Evolutionary conservation across 139 green algal species (phyloP).

Genomic region (Chlorella sp.): DNA sequence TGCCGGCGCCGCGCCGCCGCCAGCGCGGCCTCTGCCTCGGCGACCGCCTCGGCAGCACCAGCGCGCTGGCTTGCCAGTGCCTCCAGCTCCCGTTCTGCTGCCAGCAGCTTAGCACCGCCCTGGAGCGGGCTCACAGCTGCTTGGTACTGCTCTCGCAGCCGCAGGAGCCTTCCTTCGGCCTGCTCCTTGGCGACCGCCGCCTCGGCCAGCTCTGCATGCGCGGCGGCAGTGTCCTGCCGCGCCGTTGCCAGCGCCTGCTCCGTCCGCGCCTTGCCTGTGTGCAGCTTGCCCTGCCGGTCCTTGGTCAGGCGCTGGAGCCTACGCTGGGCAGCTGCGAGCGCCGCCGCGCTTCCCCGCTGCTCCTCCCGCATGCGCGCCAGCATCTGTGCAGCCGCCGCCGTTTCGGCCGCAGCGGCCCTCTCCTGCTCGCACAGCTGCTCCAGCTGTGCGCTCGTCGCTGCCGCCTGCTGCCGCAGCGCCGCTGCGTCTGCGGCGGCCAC

Average conservation of each 20-base stretch:
- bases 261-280: neutral
- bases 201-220: neutral
- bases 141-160: neutral
- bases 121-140: neutral
- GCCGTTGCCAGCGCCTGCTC: neutral
- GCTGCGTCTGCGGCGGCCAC: neutral
- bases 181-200: neutral
- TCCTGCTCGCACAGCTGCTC: slow-evolving; percentile 29
- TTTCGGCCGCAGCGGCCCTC: slow-evolving; percentile 11
- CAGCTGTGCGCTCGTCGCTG: neutral
- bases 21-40: neutral
- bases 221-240: no score
- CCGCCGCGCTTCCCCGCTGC: slow-evolving; percentile 19
- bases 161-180: no score
- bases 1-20: neutral
- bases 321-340: no score
- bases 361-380: neutral
- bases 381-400: slow-evolving; percentile 10
- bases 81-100: slow-evolving; percentile 16
- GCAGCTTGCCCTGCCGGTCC: neutral
- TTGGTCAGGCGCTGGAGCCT: no score
- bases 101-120: neutral
- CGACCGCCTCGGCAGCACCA: neutral
- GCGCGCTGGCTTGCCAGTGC: neutral
- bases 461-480: neutral